These are phyloP conservation scores for Flueggea neowawraea DNA, from an alignment of 441 rosid species.

Conservation along the genomic window DNA sequence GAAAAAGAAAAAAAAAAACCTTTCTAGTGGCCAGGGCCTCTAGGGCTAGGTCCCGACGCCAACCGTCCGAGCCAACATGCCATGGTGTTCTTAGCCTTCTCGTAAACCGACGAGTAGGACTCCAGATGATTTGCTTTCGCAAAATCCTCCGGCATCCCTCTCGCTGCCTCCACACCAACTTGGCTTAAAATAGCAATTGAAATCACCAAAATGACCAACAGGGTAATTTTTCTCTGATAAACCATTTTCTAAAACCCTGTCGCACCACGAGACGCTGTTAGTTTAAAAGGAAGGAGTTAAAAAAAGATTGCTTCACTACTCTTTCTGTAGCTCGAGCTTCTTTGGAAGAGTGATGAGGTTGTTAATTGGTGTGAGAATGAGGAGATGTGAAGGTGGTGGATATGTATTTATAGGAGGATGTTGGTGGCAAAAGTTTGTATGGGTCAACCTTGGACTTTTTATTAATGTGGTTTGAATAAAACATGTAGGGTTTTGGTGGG, in stretches of 20 bases:
- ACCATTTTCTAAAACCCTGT: slow-evolving; percentile 12
- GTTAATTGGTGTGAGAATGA: too few relatives aligned
- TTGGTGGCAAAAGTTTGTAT: too few relatives aligned
- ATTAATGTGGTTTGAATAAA: too few relatives aligned
- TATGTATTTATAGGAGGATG: too few relatives aligned
- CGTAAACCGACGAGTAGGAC: slow-evolving; percentile 30
- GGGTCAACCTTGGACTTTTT: too few relatives aligned
- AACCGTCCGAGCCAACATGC: slow-evolving; percentile 33
- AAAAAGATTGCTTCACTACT: too few relatives aligned
- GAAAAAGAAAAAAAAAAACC: too few relatives aligned
- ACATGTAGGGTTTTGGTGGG: too few relatives aligned
- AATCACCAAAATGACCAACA: slow-evolving; percentile 20
- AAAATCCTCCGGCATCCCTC: slow-evolving; percentile 35
- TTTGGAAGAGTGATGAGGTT: too few relatives aligned
- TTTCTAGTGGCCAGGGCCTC: slow-evolving; percentile 41
- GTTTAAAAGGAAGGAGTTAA: too few relatives aligned
- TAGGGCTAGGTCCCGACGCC: slow-evolving; percentile 50
- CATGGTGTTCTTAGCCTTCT: slow-evolving; percentile 35
- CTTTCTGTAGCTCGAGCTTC: too few relatives aligned
- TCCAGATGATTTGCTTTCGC: slow-evolving; percentile 23
- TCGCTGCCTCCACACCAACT: slow-evolving; percentile 21
- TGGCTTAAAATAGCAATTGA: slow-evolving; percentile 18
- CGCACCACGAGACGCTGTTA: background rate
- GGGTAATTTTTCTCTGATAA: slow-evolving; percentile 7
- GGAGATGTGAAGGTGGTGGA: too few relatives aligned